Base-by-base conservation (phyloP, 495 filamentous ascomycete genomes). In the Polyplosphaeria fusca region DNA sequence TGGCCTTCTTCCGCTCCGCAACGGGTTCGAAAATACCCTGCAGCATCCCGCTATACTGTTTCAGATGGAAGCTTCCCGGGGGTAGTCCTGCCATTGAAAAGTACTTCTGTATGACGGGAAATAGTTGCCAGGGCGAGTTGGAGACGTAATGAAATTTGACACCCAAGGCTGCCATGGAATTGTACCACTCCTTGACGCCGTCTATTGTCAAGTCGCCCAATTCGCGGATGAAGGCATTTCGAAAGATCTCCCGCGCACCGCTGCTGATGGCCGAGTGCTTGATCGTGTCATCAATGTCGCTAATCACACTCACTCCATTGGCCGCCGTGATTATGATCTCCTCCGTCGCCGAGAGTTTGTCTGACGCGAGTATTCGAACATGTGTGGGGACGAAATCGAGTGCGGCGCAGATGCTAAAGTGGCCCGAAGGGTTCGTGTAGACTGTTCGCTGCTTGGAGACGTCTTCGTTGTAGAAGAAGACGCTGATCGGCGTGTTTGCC, bases 21-120 rank as follows among this genome's bases (percentile, higher is more conserved):
- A 95, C 93, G 18, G 93, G 94, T 71, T 99, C 93, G 60, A 99
- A 96, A 38, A 99, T 96, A 0, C 93, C 93, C 70, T 96, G 90
- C 1, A 99, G 76, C 87, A 97, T 93, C 25, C 93, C 93, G 46
- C 78, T 84, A 71, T 97, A 99, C 49, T 91, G 87, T 70, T 99
- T 99, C 61, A 99, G 70, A 66, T 99, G 94, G 63, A 96, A 86
- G 0, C 89, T 93, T 1, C 91, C 93, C 11, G 80, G 81, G 0
- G 93, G 93, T 13, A 99, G 74, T 5, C 87, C 87, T 9, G 88
- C 88, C 38, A 81, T 65, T 61, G 85, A 80, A 69, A 96, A 94
- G 65, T 85, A 97, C 25, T 80, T 86, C 3, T 86, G 84, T 7
- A 97, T 75, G 0, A 96, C 79, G 3, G 93, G 92, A 62, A 86